phyloP scores from a whole-genome alignment of 305 asterid species.

The Petunia hybrid region DNA sequence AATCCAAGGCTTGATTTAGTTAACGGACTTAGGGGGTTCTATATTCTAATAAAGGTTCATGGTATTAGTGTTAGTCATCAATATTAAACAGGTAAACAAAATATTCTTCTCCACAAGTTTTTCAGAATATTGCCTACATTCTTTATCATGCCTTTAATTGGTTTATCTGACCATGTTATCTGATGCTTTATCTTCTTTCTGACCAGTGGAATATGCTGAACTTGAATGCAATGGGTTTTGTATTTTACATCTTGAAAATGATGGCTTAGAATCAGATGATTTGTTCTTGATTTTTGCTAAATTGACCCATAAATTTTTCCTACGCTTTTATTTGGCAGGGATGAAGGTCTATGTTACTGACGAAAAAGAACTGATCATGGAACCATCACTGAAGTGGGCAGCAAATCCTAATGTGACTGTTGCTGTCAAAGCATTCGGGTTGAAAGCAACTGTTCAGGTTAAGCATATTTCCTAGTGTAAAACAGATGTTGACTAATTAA shows the following conservation, averaged over 20 bases:
- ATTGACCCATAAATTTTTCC: slow-evolving; percentile 1
- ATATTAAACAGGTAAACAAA: not conserved
- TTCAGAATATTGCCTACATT: not conserved
- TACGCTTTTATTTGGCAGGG: slow-evolving; percentile 45
- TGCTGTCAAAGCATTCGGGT: slow-evolving; percentile 82
- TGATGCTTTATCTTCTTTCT: not conserved
- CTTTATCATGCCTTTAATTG: not conserved
- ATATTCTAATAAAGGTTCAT: not conserved
- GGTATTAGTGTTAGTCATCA: not conserved
- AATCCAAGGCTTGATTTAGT: not conserved
- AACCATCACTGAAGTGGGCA: slow-evolving; percentile 97
- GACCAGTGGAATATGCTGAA: not conserved
- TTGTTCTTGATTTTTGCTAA: not conserved
- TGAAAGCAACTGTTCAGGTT: slow-evolving; percentile 96
- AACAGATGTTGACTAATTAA: not conserved
- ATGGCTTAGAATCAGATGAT: not conserved
- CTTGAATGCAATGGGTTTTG: not conserved
- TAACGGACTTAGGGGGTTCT: not conserved
- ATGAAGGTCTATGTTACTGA: slow-evolving; percentile 69
- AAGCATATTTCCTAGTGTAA: slow-evolving; percentile 35
- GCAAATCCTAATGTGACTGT: slow-evolving; percentile 89
- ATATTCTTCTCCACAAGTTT: too few species aligned
- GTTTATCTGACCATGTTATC: not conserved
- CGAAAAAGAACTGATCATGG: slow-evolving; percentile 96
- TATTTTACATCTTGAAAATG: not conserved